Evolutionary conservation across 768 basidiomycete genomes (phyloP).

Genomic region (Pholiota conissans): DNA sequence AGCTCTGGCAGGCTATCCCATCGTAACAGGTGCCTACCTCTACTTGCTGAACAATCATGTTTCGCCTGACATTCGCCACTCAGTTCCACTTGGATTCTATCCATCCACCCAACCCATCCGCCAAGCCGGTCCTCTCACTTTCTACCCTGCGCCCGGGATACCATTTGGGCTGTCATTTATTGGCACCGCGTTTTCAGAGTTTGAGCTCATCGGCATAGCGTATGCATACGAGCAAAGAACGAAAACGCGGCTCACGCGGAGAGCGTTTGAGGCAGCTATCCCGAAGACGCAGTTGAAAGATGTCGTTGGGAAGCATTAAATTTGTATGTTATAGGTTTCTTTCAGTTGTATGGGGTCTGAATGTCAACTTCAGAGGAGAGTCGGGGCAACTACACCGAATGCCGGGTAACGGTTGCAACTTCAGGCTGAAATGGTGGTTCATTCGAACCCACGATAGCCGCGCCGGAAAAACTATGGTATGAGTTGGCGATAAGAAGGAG

Average conservation of each 20-base stretch:
- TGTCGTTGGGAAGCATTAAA: background rate
- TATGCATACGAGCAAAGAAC: slow-evolving; percentile 4
- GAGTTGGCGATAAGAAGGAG: too few relatives aligned
- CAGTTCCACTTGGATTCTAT: slow-evolving; percentile 5
- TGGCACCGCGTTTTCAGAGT: slow-evolving; percentile 4
- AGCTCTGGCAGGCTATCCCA: slow-evolving; percentile 6
- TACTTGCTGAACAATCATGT: too few relatives aligned
- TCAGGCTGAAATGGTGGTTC: too few relatives aligned
- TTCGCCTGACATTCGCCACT: background rate
- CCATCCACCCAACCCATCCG: background rate
- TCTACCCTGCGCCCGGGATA: slow-evolving; percentile 2
- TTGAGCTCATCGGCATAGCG: background rate
- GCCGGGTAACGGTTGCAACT: too few relatives aligned
- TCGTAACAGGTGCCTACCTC: background rate
- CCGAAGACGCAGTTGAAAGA: slow-evolving; percentile 5
- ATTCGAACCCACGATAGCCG: too few relatives aligned
- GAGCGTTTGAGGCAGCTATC: slow-evolving; percentile 2
- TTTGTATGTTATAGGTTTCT: too few relatives aligned
- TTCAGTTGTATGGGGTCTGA: too few relatives aligned
- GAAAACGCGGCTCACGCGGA: background rate
- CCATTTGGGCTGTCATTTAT: slow-evolving; percentile 5
- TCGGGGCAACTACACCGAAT: too few relatives aligned
- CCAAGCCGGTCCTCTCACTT: background rate
- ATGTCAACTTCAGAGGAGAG: too few relatives aligned
- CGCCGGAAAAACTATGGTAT: too few relatives aligned